Conservation (phyloP, 2,329 filamentous ascomycete genomes). For the Aspergillus transmontanensis region DNA sequence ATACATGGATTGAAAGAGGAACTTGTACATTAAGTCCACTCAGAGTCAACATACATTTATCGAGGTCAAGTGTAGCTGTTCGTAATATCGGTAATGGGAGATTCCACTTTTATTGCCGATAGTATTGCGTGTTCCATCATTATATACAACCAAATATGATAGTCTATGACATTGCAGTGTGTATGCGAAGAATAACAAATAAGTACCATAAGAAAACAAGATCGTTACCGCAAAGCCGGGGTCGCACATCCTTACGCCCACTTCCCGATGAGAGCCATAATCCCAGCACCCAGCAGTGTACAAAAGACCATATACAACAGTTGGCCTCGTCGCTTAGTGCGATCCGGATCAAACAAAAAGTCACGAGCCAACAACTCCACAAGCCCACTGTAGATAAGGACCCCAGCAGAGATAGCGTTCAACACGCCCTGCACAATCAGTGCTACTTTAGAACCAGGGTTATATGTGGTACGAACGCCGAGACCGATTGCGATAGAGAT, state of each 20-base stretch:
- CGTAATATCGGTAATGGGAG: too few relatives aligned
- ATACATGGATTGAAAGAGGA: too few relatives aligned
- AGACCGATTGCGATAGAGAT: slow-evolving; percentile 53
- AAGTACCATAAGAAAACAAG: background rate
- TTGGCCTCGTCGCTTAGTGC: slow-evolving; percentile 42
- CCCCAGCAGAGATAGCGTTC: slow-evolving; percentile 52
- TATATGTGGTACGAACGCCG: slow-evolving; percentile 48
- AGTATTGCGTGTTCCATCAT: too few relatives aligned
- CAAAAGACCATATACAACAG: slow-evolving; percentile 48
- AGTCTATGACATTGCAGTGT: too few relatives aligned
- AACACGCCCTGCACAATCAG: slow-evolving; percentile 50
- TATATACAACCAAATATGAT: too few relatives aligned
- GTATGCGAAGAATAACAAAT: background rate
- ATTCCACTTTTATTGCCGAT: too few relatives aligned
- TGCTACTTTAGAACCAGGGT: slow-evolving; percentile 45
- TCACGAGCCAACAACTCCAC: slow-evolving; percentile 55
- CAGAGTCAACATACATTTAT: too few relatives aligned
- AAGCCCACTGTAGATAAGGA: slow-evolving; percentile 54
- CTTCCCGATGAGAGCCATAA: slow-evolving; percentile 56
- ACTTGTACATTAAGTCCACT: too few relatives aligned
- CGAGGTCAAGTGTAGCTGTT: too few relatives aligned
- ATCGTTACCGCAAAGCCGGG: slow-evolving; percentile 34
- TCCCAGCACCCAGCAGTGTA: slow-evolving; percentile 42
- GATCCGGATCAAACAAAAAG: slow-evolving; percentile 53
- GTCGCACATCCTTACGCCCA: slow-evolving; percentile 61